Evolutionary conservation across 805 yeast species (phyloP).

Genomic region (Metschnikowia matae): DNA sequence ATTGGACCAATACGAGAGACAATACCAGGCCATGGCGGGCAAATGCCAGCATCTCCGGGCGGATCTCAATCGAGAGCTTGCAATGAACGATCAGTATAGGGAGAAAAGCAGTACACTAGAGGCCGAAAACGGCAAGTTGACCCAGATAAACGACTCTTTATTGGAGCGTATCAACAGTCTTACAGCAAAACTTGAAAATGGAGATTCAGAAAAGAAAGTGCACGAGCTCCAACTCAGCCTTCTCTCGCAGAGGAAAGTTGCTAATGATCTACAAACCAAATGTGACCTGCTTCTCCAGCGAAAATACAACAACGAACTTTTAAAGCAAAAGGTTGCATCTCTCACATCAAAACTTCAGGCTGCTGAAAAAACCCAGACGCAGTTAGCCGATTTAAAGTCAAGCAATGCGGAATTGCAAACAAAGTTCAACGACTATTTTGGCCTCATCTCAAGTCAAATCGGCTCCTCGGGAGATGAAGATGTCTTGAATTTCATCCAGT

Average conservation of each 20-base stretch:
- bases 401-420: slow-evolving; percentile 46
- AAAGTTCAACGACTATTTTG: slow-evolving; percentile 46
- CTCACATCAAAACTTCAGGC: slow-evolving; percentile 36
- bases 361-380: slow-evolving; percentile 42
- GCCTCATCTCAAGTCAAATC: slow-evolving; percentile 33
- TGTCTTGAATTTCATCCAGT: slow-evolving; percentile 26
- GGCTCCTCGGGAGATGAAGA: slow-evolving; percentile 11
- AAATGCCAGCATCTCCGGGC: slow-evolving; percentile 33
- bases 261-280: slow-evolving; percentile 49
- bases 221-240: slow-evolving; percentile 20
- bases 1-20: slow-evolving; percentile 18
- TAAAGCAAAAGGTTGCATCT: slow-evolving; percentile 51
- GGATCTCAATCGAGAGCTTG: slow-evolving; percentile 31
- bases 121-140: slow-evolving; percentile 25
- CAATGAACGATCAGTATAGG: slow-evolving; percentile 36
- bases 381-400: slow-evolving; percentile 45
- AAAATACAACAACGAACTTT: slow-evolving; percentile 46
- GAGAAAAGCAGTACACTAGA: slow-evolving; percentile 32
- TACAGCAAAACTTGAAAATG: slow-evolving; percentile 9
- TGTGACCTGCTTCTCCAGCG: slow-evolving; percentile 48
- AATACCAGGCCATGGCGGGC: slow-evolving; percentile 21
- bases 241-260: slow-evolving; percentile 39
- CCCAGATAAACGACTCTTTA: slow-evolving; percentile 28
- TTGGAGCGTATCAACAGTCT: slow-evolving; percentile 26
- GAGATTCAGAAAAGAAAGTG: slow-evolving; percentile 23